These are phyloP conservation scores for Aspergillus viridinutans DNA, from an alignment of 2,329 filamentous ascomycete genomes.

Conservation along the genomic window DNA sequence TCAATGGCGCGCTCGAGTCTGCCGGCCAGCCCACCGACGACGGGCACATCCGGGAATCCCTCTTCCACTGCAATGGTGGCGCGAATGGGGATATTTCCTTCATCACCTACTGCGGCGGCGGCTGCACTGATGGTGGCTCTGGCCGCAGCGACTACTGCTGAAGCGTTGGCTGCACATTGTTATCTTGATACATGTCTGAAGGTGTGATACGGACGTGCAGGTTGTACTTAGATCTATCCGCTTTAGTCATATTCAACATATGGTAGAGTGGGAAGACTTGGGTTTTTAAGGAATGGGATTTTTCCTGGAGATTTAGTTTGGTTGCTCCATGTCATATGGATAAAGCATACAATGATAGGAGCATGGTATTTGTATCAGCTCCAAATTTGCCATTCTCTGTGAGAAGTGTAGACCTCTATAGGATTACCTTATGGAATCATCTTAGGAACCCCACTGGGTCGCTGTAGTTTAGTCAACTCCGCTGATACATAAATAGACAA, in stretches of 20 bases:
- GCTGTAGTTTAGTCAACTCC: no score
- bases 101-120: constrained; percentile 1
- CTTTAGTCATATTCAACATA: background rate
- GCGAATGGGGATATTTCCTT: constrained; percentile 6
- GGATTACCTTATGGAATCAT: no score
- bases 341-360: background rate
- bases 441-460: no score
- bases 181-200: background rate
- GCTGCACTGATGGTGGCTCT: constrained; percentile 4
- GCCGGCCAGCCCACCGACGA: constrained; percentile 1
- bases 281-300: background rate
- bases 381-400: background rate
- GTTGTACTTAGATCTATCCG: background rate
- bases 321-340: background rate
- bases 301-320: background rate
- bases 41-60: constrained; percentile 4
- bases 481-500: no score
- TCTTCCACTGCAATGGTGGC: constrained; percentile 7
- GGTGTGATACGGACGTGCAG: background rate
- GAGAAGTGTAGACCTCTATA: background rate
- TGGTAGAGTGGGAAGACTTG: background rate
- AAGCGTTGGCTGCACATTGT: background rate
- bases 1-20: constrained; percentile 2
- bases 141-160: constrained; percentile 7
- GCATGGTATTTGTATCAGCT: background rate